phyloP scores from a whole-genome alignment of 148 eudicot genomes.

The Cornus kousa region DNA sequence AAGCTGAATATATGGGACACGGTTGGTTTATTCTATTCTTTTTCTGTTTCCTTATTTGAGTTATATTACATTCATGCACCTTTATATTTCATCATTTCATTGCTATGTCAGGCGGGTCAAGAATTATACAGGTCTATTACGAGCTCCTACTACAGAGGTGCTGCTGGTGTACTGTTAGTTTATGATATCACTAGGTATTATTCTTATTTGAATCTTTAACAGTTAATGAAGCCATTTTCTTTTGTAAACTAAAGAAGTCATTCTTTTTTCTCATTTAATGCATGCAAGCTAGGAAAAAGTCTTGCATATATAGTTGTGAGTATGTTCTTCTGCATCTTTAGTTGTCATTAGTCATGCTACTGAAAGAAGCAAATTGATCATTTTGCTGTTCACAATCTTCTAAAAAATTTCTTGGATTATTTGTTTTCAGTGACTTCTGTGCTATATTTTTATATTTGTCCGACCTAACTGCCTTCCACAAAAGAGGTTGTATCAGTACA shows the following conservation, averaged over 20 bases:
- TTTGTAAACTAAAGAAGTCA: neutral
- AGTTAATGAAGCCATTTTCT: neutral
- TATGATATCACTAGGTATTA: slow-evolving; percentile 60
- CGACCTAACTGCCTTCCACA: neutral
- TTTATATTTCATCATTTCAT: neutral
- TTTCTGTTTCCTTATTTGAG: neutral
- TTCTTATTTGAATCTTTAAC: neutral
- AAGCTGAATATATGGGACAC: slow-evolving; percentile 71
- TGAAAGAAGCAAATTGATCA: neutral
- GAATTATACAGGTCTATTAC: slow-evolving; percentile 65
- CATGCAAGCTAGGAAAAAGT: neutral
- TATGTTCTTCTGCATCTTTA: neutral
- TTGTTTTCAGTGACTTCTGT: neutral
- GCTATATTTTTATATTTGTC: no score
- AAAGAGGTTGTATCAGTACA: neutral
- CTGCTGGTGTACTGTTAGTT: slow-evolving; percentile 63
- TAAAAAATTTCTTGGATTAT: neutral
- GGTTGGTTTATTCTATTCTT: slow-evolving; percentile 18
- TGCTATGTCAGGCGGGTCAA: slow-evolving; percentile 50
- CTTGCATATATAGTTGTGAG: neutral
- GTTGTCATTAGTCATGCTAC: neutral
- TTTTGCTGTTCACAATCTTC: neutral
- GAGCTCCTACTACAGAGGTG: slow-evolving; percentile 62
- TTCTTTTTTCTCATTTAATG: neutral
- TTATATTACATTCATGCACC: neutral